These are phyloP conservation scores for Penicillium decumbens DNA, from an alignment of 2,329 filamentous ascomycete genomes.

Conservation along the genomic window DNA sequence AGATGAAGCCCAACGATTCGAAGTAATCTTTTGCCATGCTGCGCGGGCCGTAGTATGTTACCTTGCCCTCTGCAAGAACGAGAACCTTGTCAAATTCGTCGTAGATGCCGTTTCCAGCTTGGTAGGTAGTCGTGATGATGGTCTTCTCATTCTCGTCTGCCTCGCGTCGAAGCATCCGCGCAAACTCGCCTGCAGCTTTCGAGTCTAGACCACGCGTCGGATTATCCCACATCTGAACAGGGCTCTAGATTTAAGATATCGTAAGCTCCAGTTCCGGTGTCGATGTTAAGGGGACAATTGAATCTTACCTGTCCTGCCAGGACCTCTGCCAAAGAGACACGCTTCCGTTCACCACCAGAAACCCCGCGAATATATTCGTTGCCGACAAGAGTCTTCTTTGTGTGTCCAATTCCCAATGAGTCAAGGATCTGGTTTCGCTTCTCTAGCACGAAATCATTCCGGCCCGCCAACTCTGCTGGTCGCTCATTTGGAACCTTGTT, in stretches of 20 bases:
- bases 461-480: conserved; percentile 20
- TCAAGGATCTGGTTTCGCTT: conserved; percentile 32
- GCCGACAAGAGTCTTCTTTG: conserved; percentile 60
- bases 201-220: conserved; percentile 62
- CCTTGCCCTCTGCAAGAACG: conserved; percentile 59
- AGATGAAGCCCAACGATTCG: conserved; percentile 60
- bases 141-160: conserved; percentile 57
- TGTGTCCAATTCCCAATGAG: conserved; percentile 45
- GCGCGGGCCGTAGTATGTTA: conserved; percentile 60
- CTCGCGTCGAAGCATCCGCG: conserved; percentile 55
- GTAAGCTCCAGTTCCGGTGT: background rate
- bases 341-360: conserved; percentile 63
- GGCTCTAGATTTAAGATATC: conserved; percentile 23
- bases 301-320: conserved; percentile 48
- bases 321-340: conserved; percentile 61
- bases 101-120: conserved; percentile 65
- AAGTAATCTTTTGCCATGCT: conserved; percentile 58
- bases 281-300: background rate
- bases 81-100: conserved; percentile 65
- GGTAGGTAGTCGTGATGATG: conserved; percentile 61
- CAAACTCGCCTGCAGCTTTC: conserved; percentile 57
- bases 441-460: conserved; percentile 29
- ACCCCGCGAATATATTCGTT: conserved; percentile 63
- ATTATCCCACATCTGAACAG: conserved; percentile 64
- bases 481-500: conserved; percentile 37